phyloP scores from a whole-genome alignment of 2,329 filamentous ascomycete species.

The Graphilbum ipis-grandicollis region DNA sequence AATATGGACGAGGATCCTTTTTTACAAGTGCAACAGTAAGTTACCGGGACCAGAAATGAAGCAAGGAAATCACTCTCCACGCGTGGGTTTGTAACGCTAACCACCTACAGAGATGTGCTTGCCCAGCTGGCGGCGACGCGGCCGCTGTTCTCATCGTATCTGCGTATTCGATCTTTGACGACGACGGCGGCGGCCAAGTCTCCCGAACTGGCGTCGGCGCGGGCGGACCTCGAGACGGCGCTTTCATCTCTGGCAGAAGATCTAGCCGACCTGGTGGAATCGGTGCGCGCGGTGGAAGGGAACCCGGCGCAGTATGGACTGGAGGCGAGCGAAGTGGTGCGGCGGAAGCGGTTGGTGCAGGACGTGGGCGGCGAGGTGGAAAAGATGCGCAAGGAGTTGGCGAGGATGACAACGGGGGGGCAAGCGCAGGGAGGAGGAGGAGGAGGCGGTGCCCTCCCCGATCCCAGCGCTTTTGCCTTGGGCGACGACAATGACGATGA shows the following conservation, averaged over 20 bases:
- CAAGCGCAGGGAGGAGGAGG: constrained; percentile 11
- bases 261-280: constrained; percentile 72
- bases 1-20: constrained; percentile 52
- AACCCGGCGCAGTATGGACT: constrained; percentile 80
- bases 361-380: constrained; percentile 83
- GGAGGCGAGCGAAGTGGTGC: constrained; percentile 62
- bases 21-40: constrained; percentile 54
- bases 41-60: not conserved
- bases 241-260: constrained; percentile 62
- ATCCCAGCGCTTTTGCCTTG: constrained; percentile 40
- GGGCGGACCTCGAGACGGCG: constrained; percentile 47
- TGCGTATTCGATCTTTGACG: constrained; percentile 81
- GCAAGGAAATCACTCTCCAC: too few species aligned
- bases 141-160: constrained; percentile 82
- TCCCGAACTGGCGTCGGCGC: constrained; percentile 70
- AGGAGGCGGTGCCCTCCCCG: constrained; percentile 24
- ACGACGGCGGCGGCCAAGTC: constrained; percentile 49
- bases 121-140: constrained; percentile 64
- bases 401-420: constrained; percentile 38
- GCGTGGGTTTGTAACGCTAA: too few species aligned
- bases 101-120: constrained; percentile 58
- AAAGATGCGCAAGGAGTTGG: constrained; percentile 72
- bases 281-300: constrained; percentile 72
- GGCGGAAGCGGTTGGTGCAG: constrained; percentile 65
- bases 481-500: constrained; percentile 13